Base-by-base conservation (phyloP, 1,284 basidiomycete genomes). In the Irpex sp. region DNA sequence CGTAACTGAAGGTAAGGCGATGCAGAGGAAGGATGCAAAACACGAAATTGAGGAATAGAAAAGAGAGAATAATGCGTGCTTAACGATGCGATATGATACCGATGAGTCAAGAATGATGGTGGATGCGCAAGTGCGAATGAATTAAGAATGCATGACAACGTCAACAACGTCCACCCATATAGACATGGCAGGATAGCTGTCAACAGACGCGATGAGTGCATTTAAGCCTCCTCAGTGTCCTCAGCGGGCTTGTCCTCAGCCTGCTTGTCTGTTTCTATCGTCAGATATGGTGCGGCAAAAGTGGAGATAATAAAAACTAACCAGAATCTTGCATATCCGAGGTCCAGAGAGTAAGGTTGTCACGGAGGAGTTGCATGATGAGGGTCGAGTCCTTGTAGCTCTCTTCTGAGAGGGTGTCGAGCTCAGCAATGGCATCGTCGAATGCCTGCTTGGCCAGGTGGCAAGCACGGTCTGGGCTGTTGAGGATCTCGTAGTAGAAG, bases 401-500 rank as follows among this genome's bases (percentile, higher is more conserved):
- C 87, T 99, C 97, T 83, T 99, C 97, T 71, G 95, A 98, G 66
- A 99, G 89, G 47, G 97, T 99, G 85, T 99, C 97, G 76, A 99
- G 94, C 84, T 99, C 97, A 71, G 97, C 97, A 77, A 99, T 99
- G 62, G 97, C 97, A 80, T 99, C 97, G 73, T 99, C 97, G 77
- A 99, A 99, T 19, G 97, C 97, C 83, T 98, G 96, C 87, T 99
- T 99, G 78, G 97, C 97, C 72, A 98, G 93, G 79, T 98, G 96
- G 85, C 97, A 99, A 65, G 97, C 97, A 79, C 96, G 94, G 82
- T 98, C 97, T 73, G 97, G 97, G 77, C 91, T 94, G 90, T 99
- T 99, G 80, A 99, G 91, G 80, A 99, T 98, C 82, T 99, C 97
- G 84, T 98, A 99, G 90, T 99, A 99, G 87, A 99, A 99, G 65